Base-by-base conservation (phyloP, 2,329 filamentous ascomycete species). In the Ceratocystis alfenasii region DNA sequence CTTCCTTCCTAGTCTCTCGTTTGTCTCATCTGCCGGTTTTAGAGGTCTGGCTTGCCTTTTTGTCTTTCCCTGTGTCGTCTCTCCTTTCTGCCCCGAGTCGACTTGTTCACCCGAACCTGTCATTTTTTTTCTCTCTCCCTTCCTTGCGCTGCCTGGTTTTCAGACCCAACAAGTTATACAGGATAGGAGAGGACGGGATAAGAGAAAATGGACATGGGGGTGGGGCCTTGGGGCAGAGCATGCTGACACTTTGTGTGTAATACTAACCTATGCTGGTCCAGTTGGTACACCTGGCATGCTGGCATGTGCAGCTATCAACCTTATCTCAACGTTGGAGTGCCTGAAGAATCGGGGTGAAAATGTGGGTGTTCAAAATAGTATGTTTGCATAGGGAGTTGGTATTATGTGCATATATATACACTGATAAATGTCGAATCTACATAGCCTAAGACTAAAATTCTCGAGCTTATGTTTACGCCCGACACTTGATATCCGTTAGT, bases 241-340 rank as follows among this genome's bases (percentile, higher is more conserved):
- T 59, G 53, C 12, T 59, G 28, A 30, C 17, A 17, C 7, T 30
- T 5, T 59, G 25, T 36, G 25, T 59, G 25, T 30, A 17, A 33
- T 48, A 17, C n/a, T 25, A 7, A 62, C 10, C n/a, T 60, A 60
- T 25, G 55, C 55, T 25, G 12, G 10, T 2, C 22, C n/a, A 30
- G 17, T 60, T 60, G 25, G 25, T 41, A 30, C 10, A 60, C n/a
- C 17, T 62, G 20, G 44, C 60, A 25, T 28, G 36, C 36, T 62
- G 53, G 53, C 53, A 59, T 59, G 53, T 59, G 53, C 53, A 33
- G 53, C 53, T 33, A 59, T 33, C 53, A 59, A 59, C 53, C 53
- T 59, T 59, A 59, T 59, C 53, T 59, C 28, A 59, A 59, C 53
- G 53, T 59, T 33, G 7, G 17, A 17, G 25, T 33, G 28, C 25